Conservation (phyloP, 1,139 yeast genomes). For the Blastobotrys proliferans region DNA sequence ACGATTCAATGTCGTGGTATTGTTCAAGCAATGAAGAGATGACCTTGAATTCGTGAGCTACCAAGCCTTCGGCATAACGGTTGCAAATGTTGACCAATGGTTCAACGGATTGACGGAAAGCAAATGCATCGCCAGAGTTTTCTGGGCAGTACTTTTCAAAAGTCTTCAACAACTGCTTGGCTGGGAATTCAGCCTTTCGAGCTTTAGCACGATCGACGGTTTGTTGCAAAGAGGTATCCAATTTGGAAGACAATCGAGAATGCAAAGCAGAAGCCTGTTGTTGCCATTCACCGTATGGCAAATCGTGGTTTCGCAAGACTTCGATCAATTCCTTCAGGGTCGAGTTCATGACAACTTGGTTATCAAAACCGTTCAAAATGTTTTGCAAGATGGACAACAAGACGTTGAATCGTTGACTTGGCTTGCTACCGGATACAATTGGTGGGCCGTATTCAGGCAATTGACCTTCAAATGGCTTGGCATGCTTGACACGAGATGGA, state of each 20-base stretch:
- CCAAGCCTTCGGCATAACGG: constrained; percentile 69
- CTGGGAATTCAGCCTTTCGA: constrained; percentile 86
- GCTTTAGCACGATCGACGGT: constrained; percentile 55
- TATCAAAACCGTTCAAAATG: constrained; percentile 86
- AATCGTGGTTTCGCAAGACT: constrained; percentile 68
- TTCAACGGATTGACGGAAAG: constrained; percentile 55
- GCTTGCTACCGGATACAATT: constrained; percentile 73
- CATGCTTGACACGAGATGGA: constrained; percentile 96
- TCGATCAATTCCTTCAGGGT: constrained; percentile 70
- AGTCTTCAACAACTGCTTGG: constrained; percentile 67
- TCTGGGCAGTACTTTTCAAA: constrained; percentile 53
- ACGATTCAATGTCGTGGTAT: constrained; percentile 70
- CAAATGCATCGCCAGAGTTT: constrained; percentile 40
- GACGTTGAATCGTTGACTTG: constrained; percentile 67
- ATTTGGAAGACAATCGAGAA: constrained; percentile 75
- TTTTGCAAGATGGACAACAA: constrained; percentile 60
- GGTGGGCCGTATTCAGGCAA: constrained; percentile 87
- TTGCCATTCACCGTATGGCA: constrained; percentile 93
- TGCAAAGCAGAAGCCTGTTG: constrained; percentile 85
- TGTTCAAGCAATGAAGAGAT: constrained; percentile 65
- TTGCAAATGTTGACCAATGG: constrained; percentile 72
- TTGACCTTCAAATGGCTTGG: constrained; percentile 91
- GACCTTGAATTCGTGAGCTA: constrained; percentile 76
- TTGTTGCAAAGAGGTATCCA: constrained; percentile 62
- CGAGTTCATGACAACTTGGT: constrained; percentile 86